Evolutionary conservation across 805 yeast genomes (phyloP).

Genomic region (Spathaspora sp.): DNA sequence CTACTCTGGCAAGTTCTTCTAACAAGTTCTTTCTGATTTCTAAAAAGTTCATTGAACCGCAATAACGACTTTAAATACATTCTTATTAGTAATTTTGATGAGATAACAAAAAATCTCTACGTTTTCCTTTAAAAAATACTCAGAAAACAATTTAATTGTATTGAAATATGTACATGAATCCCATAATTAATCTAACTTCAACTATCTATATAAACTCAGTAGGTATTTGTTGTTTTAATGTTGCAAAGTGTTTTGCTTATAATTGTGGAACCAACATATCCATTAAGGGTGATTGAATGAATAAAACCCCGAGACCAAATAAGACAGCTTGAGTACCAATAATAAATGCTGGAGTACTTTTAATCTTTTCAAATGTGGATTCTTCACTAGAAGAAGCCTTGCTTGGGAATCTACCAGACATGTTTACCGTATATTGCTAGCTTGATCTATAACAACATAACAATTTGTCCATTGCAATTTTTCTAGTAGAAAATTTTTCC

Average conservation of each 20-base stretch:
- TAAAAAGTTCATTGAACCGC: no score
- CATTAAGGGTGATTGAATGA: conserved; percentile 76
- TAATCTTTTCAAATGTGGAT: conserved; percentile 48
- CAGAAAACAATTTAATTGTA: not conserved
- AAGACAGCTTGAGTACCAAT: conserved; percentile 59
- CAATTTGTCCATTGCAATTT: not conserved
- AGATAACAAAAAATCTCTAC: not conserved
- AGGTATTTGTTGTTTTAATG: not conserved
- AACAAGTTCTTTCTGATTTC: no score
- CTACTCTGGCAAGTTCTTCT: no score
- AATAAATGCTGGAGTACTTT: conserved; percentile 62
- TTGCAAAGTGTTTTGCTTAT: conserved; percentile 13
- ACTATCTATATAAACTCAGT: not conserved
- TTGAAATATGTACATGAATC: not conserved
- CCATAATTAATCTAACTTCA: not conserved
- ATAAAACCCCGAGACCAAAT: conserved; percentile 69
- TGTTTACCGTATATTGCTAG: conserved; percentile 1
- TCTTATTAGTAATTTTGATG: no score
- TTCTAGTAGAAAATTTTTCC: not conserved
- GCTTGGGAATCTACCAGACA: conserved; percentile 20
- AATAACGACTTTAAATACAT: not conserved
- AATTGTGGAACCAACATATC: conserved; percentile 79
- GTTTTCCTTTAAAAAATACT: not conserved
- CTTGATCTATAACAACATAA: not conserved
- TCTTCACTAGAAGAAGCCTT: conserved; percentile 20